Evolutionary conservation across 2,329 filamentous ascomycete species (phyloP).

Genomic region (Ascosphaera acerosa): DNA sequence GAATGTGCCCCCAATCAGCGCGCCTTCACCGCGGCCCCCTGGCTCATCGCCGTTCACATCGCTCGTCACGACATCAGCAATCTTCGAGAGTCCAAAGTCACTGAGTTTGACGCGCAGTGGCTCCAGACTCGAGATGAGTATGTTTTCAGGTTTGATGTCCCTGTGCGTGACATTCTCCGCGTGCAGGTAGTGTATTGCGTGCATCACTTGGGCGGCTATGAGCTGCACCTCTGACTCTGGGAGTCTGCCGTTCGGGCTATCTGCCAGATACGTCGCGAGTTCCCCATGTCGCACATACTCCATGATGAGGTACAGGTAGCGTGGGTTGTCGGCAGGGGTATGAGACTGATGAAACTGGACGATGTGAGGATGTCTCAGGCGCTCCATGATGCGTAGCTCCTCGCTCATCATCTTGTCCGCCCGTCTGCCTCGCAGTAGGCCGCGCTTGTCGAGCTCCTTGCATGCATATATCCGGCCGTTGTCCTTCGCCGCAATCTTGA

Average conservation of each 20-base stretch:
- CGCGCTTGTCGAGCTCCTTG: conserved; percentile 82
- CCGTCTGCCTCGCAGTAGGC: conserved; percentile 78
- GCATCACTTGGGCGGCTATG: conserved; percentile 44
- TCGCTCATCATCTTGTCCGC: conserved; percentile 84
- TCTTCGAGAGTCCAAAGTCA: conserved; percentile 91
- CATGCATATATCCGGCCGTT: conserved; percentile 67
- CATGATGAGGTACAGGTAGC: conserved; percentile 89
- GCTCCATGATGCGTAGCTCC: conserved; percentile 89
- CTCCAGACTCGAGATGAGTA: conserved; percentile 47
- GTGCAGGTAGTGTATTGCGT: conserved; percentile 70
- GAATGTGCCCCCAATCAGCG: conserved; percentile 83
- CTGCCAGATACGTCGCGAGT: conserved; percentile 49
- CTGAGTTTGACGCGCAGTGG: conserved; percentile 75
- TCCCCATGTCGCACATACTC: conserved; percentile 70
- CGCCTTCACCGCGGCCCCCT: too few species aligned
- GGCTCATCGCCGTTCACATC: too few species aligned
- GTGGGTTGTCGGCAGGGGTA: conserved; percentile 50
- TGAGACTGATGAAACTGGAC: conserved; percentile 82
- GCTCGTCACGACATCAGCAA: too few species aligned
- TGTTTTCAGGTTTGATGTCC: conserved; percentile 98
- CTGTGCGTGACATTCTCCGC: conserved; percentile 75
- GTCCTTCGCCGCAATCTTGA: conserved; percentile 65
- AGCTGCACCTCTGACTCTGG: conserved; percentile 41
- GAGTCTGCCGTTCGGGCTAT: conserved; percentile 33
- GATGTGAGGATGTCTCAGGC: conserved; percentile 63